Evolutionary conservation across 2,329 filamentous ascomycete species (phyloP).

Genomic region (Cephalotrichum gorgonifer): DNA sequence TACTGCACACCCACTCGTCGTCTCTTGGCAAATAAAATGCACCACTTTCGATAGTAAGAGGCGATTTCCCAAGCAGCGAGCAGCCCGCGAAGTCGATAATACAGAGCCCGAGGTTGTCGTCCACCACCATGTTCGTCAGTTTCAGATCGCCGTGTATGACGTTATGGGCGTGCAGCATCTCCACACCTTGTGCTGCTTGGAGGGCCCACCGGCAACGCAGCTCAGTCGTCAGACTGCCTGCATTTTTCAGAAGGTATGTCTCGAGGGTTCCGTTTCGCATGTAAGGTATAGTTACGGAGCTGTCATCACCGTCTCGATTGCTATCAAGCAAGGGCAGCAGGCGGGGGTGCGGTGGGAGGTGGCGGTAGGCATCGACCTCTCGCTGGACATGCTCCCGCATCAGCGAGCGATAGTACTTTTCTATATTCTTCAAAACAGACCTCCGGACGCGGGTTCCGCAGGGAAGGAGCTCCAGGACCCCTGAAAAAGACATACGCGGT

Average conservation of each 20-base stretch:
- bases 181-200: constrained; percentile 21
- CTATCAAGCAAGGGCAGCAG: neutral
- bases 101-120: constrained; percentile 20
- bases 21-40: neutral
- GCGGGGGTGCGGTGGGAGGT: constrained; percentile 1
- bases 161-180: constrained; percentile 21
- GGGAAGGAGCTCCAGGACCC: constrained; percentile 1
- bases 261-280: constrained; percentile 15
- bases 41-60: neutral
- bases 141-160: constrained; percentile 28
- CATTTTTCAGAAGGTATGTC: constrained; percentile 10
- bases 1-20: neutral
- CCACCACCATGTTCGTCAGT: constrained; percentile 26
- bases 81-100: constrained; percentile 26
- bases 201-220: constrained; percentile 18
- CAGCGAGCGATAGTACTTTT: neutral
- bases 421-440: neutral
- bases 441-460: neutral
- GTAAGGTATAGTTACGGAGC: constrained; percentile 15
- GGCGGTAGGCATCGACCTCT: neutral
- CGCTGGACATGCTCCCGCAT: neutral
- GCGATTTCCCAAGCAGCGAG: constrained; percentile 8
- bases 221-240: constrained; percentile 7
- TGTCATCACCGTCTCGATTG: neutral
- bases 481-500: no score